phyloP scores from a whole-genome alignment of 2,329 filamentous ascomycete species.

The Ophiostoma australiae region DNA sequence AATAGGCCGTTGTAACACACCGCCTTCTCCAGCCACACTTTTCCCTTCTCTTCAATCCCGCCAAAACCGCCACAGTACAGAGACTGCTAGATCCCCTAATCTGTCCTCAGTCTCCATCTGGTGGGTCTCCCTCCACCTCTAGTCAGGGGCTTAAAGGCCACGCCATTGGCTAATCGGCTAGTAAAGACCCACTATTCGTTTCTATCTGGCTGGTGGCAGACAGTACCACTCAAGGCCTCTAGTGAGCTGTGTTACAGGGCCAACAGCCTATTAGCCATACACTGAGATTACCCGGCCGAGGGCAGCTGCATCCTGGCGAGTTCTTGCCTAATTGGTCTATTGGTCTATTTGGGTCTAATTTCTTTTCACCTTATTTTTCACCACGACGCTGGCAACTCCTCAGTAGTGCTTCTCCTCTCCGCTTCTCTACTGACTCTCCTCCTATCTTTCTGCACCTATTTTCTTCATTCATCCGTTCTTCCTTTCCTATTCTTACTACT shows the following conservation, averaged over 20 bases:
- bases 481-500: background rate
- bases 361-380: constrained; percentile 12
- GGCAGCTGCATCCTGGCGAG: background rate
- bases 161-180: constrained; percentile 23
- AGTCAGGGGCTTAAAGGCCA: constrained; percentile 24
- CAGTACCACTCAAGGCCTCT: background rate
- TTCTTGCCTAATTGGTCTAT: background rate
- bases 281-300: constrained; percentile 11
- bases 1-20: background rate
- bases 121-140: constrained; percentile 10
- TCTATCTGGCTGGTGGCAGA: background rate
- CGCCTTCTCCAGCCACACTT: constrained; percentile 7
- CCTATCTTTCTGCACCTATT: background rate
- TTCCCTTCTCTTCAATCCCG: background rate
- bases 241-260: too few relatives aligned
- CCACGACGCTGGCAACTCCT: constrained; percentile 4
- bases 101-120: constrained; percentile 4
- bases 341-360: background rate
- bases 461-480: background rate
- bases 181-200: background rate
- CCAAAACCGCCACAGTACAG: constrained; percentile 2
- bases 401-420: background rate
- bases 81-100: background rate
- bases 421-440: constrained; percentile 3
- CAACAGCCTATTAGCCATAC: constrained; percentile 1